A percentile compares a stretch with the other conserved stretches of the same genome.
phyloP scores from a whole-genome alignment of 2,329 filamentous ascomycete genomes.

The Colletotrichum eleusines region DNA sequence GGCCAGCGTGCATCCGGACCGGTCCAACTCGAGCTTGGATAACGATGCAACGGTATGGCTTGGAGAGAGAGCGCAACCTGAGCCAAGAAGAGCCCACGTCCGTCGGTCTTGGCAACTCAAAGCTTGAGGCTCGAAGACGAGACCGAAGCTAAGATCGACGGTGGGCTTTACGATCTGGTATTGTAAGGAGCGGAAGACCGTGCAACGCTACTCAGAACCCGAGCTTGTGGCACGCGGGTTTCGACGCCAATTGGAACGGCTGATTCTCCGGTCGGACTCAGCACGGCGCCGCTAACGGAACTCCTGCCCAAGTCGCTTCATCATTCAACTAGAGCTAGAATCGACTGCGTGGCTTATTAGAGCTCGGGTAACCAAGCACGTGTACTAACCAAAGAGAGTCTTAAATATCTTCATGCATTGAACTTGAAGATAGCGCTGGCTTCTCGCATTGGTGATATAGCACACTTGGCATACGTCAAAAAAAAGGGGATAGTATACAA shows the following conservation, averaged over 20 bases:
- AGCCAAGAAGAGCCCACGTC: not conserved
- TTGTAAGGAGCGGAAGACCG: not conserved
- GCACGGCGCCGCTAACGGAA: constrained; percentile 7
- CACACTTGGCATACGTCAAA: constrained; percentile 13
- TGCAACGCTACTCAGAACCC: not conserved
- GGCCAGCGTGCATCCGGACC: not conserved
- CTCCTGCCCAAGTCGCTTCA: constrained; percentile 11
- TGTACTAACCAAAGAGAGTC: not conserved
- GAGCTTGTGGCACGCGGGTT: not conserved
- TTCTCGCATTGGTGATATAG: not conserved
- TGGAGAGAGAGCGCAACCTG: not conserved
- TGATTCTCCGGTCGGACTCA: not conserved
- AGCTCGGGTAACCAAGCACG: not conserved
- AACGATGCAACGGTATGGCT: not conserved
- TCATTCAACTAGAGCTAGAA: not conserved
- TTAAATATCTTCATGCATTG: not conserved
- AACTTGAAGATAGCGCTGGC: not conserved
- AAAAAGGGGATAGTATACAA: not conserved
- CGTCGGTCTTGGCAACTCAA: not conserved
- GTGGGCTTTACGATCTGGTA: not conserved
- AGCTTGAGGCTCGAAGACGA: not conserved
- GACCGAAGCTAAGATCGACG: not conserved
- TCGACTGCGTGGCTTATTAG: too few relatives aligned
- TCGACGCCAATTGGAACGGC: not conserved
- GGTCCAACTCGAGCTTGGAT: not conserved